Percentiles rank a stretch among this genome's conserved stretches.
phyloP scores from a whole-genome alignment of 495 filamentous ascomycete species.

The Hypoxylon subgilvum region DNA sequence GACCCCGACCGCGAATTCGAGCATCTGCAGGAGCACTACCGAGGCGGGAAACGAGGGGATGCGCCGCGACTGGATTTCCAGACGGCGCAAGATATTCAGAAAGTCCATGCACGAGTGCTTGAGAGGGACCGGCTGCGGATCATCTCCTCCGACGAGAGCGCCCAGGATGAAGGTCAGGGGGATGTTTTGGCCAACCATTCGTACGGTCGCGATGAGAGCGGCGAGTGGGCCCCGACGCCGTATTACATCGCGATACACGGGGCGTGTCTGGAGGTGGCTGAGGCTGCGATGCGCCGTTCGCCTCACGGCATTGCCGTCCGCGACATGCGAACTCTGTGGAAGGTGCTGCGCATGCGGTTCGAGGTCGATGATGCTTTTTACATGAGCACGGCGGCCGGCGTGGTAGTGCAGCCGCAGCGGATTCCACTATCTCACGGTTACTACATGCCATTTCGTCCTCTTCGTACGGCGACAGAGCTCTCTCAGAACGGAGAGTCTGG shows the following conservation, averaged over 20 bases:
- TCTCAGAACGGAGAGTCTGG: neutral
- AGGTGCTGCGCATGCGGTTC: constrained; percentile 10
- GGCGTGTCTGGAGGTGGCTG: constrained; percentile 20
- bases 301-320: constrained; percentile 21
- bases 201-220: neutral
- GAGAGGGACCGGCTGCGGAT: constrained; percentile 10
- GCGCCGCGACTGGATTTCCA: neutral
- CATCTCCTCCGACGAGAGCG: neutral
- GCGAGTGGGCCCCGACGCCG: constrained; percentile 1
- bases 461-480: neutral
- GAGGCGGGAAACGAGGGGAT: constrained; percentile 5
- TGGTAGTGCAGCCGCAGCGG: constrained; percentile 3
- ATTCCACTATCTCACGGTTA: constrained; percentile 9
- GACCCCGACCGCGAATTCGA: constrained; percentile 12
- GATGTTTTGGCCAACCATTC: constrained; percentile 4
- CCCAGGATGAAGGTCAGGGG: neutral
- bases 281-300: constrained; percentile 9
- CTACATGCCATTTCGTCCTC: constrained; percentile 16
- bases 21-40: constrained; percentile 5
- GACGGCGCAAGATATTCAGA: constrained; percentile 4
- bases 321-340: constrained; percentile 22
- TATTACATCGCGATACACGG: constrained; percentile 16
- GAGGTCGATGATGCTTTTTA: constrained; percentile 17
- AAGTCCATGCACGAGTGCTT: constrained; percentile 7
- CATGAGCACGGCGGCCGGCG: neutral